Conservation (phyloP, 2,329 filamentous ascomycete species). For the Penicillium hordei region DNA sequence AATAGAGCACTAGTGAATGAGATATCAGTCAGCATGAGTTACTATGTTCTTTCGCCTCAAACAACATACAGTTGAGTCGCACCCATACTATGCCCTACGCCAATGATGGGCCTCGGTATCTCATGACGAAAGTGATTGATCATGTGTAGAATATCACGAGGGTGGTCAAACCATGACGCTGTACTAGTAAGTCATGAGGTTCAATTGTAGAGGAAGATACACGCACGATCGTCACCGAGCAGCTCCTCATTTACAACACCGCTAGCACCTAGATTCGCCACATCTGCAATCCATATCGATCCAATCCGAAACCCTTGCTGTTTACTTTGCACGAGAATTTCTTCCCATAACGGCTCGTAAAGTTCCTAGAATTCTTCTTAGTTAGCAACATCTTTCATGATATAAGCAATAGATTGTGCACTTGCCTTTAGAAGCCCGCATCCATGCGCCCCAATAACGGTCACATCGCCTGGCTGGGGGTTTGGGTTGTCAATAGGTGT, state of each 20-base stretch:
- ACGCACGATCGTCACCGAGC: slow-evolving; percentile 9
- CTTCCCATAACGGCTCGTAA: slow-evolving; percentile 10
- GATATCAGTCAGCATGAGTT: not conserved
- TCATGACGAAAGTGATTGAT: slow-evolving; percentile 5
- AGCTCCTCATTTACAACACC: slow-evolving; percentile 2
- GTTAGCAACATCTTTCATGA: no score
- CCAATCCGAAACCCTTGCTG: not conserved
- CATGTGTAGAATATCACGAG: slow-evolving; percentile 8
- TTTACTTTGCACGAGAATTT: not conserved
- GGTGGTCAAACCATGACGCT: slow-evolving; percentile 61
- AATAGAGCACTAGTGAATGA: not conserved
- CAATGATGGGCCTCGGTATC: slow-evolving; percentile 7
- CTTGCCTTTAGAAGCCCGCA: slow-evolving; percentile 12
- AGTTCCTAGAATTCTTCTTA: not conserved
- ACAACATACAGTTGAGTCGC: slow-evolving; percentile 5
- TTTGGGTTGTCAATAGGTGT: slow-evolving; percentile 7
- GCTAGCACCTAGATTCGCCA: slow-evolving; percentile 2
- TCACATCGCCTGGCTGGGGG: slow-evolving; percentile 9
- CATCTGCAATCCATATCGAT: slow-evolving; percentile 7
- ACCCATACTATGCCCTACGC: slow-evolving; percentile 45
- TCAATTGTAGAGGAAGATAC: not conserved
- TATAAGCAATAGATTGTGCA: not conserved
- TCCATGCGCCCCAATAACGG: slow-evolving; percentile 12
- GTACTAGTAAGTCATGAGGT: not conserved
- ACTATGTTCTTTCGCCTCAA: not conserved